Evolutionary conservation across 352 stramenopile genomes (phyloP), one percentile per base, ranked within the genome.

Genomic region (Globisporangium cylindrosporum): DNA sequence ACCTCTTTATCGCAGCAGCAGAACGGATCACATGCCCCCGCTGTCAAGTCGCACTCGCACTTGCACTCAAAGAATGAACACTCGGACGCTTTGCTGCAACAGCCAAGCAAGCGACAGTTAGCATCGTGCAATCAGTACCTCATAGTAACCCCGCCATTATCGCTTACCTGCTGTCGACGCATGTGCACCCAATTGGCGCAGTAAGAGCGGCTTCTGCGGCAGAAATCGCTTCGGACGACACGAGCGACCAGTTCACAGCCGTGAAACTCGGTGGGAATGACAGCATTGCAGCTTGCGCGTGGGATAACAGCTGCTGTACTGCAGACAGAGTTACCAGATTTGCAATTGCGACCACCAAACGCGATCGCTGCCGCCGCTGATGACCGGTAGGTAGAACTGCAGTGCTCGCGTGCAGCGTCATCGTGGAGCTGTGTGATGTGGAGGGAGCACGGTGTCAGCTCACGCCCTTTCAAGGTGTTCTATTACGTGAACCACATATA

Each of bases 1-100:
- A 82, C 78, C 72, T 86, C 78, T 6, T 27, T 49, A 20, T 86
- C 78, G 29, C 78, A 86, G 74, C 78, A 86, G 72, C 76, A 86
- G 61, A 84, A 76, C 10, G 76, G 59, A 59, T 86, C 78, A 18
- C 78, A 86, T 0, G 70, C 72, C 0, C 76, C 76, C 8, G 78
- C 78, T 6, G 78, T 86, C 60, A 86, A 57, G 27, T 86, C 78
- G 56, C 78, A 86, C 34, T 71, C 64, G 51, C 78, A 86, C 36
- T 58, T 27, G 34, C 76, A 86, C 32, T 84, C 74, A 38, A 80
- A 86, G 72, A 74, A 83, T 27, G 49, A 15, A 27, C 78, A 86
- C 6, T 18, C 59, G 22, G 27, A 59, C 24, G 69, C 71, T 62
- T 27, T 27, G 55, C 62, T 69, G 56, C 1, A 10, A 43, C 27